Conservation (phyloP, 371 early-diverging fungal species). For the Actinomortierella ambigua region DNA sequence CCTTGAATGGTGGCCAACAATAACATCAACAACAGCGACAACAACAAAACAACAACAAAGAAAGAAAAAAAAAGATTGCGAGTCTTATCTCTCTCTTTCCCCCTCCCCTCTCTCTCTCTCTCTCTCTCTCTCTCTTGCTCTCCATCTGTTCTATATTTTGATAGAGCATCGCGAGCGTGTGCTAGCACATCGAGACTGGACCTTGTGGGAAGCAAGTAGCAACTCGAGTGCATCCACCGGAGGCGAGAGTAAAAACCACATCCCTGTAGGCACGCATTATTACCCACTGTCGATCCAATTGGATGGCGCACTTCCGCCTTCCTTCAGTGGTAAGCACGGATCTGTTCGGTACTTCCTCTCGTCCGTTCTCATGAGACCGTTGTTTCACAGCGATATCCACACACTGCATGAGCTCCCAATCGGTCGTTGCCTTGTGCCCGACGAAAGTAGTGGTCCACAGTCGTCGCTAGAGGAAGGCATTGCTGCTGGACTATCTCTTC, state of each 20-base stretch:
- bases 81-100: too few species aligned
- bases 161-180: conserved; percentile 45
- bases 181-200: conserved; percentile 43
- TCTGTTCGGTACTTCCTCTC: conserved; percentile 43
- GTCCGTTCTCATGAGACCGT: conserved; percentile 26
- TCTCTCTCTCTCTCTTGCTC: not conserved
- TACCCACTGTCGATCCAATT: conserved; percentile 45
- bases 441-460: too few species aligned
- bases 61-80: too few species aligned
- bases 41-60: too few species aligned
- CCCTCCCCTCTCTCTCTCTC: too few species aligned
- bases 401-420: conserved; percentile 35
- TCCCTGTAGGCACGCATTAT: conserved; percentile 42
- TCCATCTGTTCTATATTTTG: not conserved
- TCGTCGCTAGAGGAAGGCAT: too few species aligned
- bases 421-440: conserved; percentile 28
- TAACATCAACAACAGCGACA: too few species aligned
- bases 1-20: too few species aligned
- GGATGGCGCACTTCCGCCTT: conserved; percentile 39
- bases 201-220: conserved; percentile 43
- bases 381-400: conserved; percentile 37
- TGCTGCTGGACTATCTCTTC: not conserved
- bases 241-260: conserved; percentile 36
- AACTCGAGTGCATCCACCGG: conserved; percentile 11
- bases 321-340: conserved; percentile 42